Evolutionary conservation across 352 stramenopile genomes (phyloP).

Genomic region (Paralagenidium karlingii): DNA sequence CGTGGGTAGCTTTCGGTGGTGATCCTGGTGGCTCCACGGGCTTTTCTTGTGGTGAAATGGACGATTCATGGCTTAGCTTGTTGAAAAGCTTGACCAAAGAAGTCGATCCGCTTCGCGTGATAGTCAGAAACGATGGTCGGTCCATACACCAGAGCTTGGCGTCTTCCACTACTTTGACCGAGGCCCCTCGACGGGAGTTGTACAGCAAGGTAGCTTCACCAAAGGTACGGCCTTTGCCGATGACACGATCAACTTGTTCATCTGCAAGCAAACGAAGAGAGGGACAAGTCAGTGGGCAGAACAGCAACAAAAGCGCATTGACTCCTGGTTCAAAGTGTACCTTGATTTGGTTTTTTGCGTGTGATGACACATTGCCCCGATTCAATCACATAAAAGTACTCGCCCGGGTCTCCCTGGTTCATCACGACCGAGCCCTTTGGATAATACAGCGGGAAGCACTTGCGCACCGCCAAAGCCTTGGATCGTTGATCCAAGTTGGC

Average conservation of each 20-base stretch:
- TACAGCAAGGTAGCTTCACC: constrained; percentile 95
- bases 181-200: constrained; percentile 89
- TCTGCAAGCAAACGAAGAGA: too few species aligned
- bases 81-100: constrained; percentile 65
- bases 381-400: constrained; percentile 83
- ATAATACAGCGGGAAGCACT: constrained; percentile 68
- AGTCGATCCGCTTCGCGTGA: constrained; percentile 67
- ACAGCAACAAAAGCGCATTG: too few species aligned
- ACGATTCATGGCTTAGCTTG: constrained; percentile 22
- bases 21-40: too few species aligned
- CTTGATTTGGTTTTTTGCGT: constrained; percentile 42
- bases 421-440: constrained; percentile 47
- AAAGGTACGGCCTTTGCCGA: constrained; percentile 75
- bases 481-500: constrained; percentile 55
- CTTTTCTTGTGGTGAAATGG: too few species aligned
- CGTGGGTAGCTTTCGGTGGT: neutral
- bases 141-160: constrained; percentile 92
- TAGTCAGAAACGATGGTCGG: constrained; percentile 69
- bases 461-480: constrained; percentile 67
- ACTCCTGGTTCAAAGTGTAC: neutral
- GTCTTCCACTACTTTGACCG: constrained; percentile 70
- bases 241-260: constrained; percentile 61
- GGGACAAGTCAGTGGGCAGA: too few species aligned
- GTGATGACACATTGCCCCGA: constrained; percentile 62
- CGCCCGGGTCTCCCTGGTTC: constrained; percentile 60